A percentile compares a stretch with the other conserved stretches of the same genome.
Conservation (phyloP, 1,284 basidiomycete species). For the Naganishia cerealis region DNA sequence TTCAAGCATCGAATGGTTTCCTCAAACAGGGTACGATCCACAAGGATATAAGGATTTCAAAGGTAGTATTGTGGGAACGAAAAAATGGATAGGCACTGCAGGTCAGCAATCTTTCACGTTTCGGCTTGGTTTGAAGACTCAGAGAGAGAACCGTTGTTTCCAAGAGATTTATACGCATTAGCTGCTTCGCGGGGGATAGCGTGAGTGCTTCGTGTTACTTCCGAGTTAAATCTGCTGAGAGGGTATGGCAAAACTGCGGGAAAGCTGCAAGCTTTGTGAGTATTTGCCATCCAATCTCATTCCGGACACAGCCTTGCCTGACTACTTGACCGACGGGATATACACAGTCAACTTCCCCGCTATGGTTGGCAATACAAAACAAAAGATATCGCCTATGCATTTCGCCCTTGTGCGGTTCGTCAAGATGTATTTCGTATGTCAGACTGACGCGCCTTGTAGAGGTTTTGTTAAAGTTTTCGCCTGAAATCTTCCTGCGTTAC, state of each 20-base stretch:
- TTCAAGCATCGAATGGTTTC: slow-evolving; percentile 6
- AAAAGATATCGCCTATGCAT: slow-evolving; percentile 25
- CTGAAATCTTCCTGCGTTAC: neutral
- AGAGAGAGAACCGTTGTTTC: slow-evolving; percentile 59
- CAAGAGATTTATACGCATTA: slow-evolving; percentile 59
- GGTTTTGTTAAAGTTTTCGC: too few relatives aligned
- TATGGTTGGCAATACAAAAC: neutral
- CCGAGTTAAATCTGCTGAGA: neutral
- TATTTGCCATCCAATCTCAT: neutral
- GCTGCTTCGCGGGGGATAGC: slow-evolving; percentile 61
- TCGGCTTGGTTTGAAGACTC: neutral
- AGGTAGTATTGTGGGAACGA: slow-evolving; percentile 62
- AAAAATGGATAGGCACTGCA: slow-evolving; percentile 68
- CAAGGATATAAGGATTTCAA: slow-evolving; percentile 66
- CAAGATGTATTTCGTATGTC: slow-evolving; percentile 47
- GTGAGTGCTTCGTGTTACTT: slow-evolving; percentile 7
- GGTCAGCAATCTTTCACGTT: neutral
- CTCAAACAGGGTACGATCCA: slow-evolving; percentile 65
- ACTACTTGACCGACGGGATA: neutral
- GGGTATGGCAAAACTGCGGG: neutral
- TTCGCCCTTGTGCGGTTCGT: slow-evolving; percentile 34
- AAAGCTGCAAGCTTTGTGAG: slow-evolving; percentile 5
- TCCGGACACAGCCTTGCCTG: neutral
- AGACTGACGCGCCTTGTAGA: too few relatives aligned
- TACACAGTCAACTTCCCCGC: slow-evolving; percentile 19